Evolutionary conservation across 768 basidiomycete genomes (phyloP).

Genomic region (Kwoniella dejecticola): DNA sequence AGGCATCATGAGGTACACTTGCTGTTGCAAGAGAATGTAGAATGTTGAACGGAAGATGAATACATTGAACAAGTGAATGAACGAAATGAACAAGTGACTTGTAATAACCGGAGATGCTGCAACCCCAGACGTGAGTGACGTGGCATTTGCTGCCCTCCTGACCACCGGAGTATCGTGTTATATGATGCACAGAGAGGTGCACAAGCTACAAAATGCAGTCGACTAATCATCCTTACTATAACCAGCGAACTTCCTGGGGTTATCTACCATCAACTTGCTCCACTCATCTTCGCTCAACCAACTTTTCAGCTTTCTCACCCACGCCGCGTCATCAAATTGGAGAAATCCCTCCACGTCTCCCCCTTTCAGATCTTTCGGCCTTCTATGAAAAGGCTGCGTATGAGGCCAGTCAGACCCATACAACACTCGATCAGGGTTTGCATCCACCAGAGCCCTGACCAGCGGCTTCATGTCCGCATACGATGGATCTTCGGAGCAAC

Average conservation of each 20-base stretch:
- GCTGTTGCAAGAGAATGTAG: no score
- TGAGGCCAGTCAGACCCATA: slow-evolving; percentile 40
- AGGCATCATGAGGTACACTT: no score
- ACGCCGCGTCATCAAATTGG: slow-evolving; percentile 25
- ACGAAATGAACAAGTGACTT: no score
- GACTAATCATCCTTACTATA: no score
- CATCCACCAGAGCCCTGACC: slow-evolving; percentile 26
- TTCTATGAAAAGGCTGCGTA: slow-evolving; percentile 28
- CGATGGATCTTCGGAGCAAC: slow-evolving; percentile 21
- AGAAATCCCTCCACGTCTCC: slow-evolving; percentile 14
- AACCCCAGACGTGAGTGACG: no score
- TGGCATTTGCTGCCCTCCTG: no score
- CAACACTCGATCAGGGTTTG: slow-evolving; percentile 30
- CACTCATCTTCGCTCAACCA: slow-evolving; percentile 33
- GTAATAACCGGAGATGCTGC: no score
- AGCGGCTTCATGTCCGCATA: slow-evolving; percentile 29
- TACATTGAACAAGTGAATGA: no score
- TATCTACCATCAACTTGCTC: slow-evolving; percentile 8
- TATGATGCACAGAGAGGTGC: no score
- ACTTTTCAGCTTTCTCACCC: slow-evolving; percentile 27
- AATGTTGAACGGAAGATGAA: no score
- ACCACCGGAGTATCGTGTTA: no score
- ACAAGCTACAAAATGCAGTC: no score
- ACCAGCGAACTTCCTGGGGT: background rate
- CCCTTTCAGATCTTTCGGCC: slow-evolving; percentile 7